Conservation (phyloP, 108 stramenopile species). For the Discostella stelligeroides region DNA sequence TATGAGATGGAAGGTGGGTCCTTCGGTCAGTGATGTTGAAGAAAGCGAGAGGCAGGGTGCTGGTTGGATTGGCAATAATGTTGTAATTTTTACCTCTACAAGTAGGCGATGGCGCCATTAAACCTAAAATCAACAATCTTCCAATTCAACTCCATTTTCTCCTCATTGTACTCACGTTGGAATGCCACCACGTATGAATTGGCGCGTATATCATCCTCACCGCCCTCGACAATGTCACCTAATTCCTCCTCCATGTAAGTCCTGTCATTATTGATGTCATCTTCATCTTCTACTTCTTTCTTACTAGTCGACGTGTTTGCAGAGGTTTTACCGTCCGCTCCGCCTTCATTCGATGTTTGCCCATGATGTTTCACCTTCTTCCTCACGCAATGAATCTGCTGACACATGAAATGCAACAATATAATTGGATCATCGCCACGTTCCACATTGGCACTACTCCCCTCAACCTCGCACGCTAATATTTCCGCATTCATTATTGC, state of each 20-base stretch:
- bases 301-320: not conserved
- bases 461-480: constrained; percentile 80
- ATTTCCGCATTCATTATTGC: constrained; percentile 96
- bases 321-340: no score
- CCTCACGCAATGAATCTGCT: constrained; percentile 98
- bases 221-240: constrained; percentile 92
- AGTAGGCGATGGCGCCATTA: constrained; percentile 62
- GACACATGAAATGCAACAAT: constrained; percentile 94
- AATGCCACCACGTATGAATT: constrained; percentile 96
- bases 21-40: no score
- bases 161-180: constrained; percentile 95
- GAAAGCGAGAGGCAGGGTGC: no score
- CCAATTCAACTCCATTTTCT: constrained; percentile 90
- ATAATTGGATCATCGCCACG: constrained; percentile 90
- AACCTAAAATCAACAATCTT: constrained; percentile 90
- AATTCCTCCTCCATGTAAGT: constrained; percentile 59
- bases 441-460: constrained; percentile 63
- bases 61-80: no score
- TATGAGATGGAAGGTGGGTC: no score
- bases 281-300: constrained; percentile 51
- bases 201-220: constrained; percentile 90
- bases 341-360: constrained; percentile 18
- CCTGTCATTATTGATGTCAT: constrained; percentile 1
- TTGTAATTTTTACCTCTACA: constrained; percentile 4
- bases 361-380: constrained; percentile 62